Base-by-base conservation (phyloP, 2,329 filamentous ascomycete genomes). In the Arthrobotrys conoides region DNA sequence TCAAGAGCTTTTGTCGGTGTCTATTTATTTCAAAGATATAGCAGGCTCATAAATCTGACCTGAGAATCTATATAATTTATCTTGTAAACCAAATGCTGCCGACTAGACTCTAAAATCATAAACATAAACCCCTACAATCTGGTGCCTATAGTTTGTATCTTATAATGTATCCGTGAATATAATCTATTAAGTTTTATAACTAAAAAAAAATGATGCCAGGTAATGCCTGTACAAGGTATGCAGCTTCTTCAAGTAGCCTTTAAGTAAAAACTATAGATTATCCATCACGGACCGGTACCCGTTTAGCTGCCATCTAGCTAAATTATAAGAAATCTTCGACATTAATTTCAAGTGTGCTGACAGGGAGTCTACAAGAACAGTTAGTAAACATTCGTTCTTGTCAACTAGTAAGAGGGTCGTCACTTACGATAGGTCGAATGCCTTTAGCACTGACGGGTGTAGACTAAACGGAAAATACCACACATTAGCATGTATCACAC, bases 271-370 rank as follows among this genome's bases (percentile, higher is more conserved):
- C 30, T 49, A 44, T 38, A 67, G 48, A 38, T 33, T 70, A 57
- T 61, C 18, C 24, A 48, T 30, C 66, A 30, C 5, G n/a, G n/a
- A n/a, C n/a, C n/a, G 24, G 18, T 20, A 59, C 59, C 16, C 1
- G 18, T 51, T 27, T 24, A 14, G 18, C n/a, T 51, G 3, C 36
- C 36, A 20, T 51, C 33, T 48, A 27, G 36, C 53, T 55, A 41
- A 33, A 59, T 66, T 71, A 78, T 78, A 78, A 97, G 87, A 88
- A 99, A 96, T 81, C 90, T 86, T 98, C 95, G 36, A 98, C 89
- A 85, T 98, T 97, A 84, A 99, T 89, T 87, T 99, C 96, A 81
- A 99, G 86, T 51, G 93, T 94, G 86, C 94, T 97, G 82, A 97
- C 94, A 49, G 96, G 95, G 87, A 94, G 95, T 87, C 90, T 92